Percentiles rank a stretch among this genome's conserved stretches.
Evolutionary conservation across 345 rosid species (phyloP).

Genomic region (Nasturtium officinale): DNA sequence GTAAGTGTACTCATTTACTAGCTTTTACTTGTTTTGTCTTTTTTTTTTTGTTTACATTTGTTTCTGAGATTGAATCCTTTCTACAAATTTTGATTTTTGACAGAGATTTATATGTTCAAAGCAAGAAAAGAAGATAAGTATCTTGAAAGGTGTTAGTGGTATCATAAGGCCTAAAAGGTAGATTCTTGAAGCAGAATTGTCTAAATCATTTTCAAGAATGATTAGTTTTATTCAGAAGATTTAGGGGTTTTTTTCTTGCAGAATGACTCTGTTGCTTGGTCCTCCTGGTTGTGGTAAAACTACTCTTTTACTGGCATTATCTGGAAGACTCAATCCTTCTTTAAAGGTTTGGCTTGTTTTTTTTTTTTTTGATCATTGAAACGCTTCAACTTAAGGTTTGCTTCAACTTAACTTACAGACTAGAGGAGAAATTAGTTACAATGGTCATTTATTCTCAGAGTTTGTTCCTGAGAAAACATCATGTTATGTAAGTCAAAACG

Average conservation of each 20-base stretch:
- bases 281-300: slow-evolving; percentile 75
- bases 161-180: slow-evolving; percentile 53
- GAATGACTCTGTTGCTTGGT: slow-evolving; percentile 66
- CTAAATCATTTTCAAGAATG: not conserved
- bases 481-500: slow-evolving; percentile 67
- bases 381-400: too few species aligned
- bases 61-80: too few species aligned
- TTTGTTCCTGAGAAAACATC: slow-evolving; percentile 66
- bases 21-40: not conserved
- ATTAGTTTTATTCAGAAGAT: not conserved
- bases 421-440: slow-evolving; percentile 58
- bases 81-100: slow-evolving; percentile 16
- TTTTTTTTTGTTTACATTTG: not conserved
- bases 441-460: slow-evolving; percentile 58
- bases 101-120: slow-evolving; percentile 34
- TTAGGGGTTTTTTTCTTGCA: slow-evolving; percentile 29
- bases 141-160: slow-evolving; percentile 65
- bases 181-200: not conserved
- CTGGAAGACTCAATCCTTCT: slow-evolving; percentile 55
- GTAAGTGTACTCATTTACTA: slow-evolving; percentile 32
- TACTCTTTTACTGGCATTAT: slow-evolving; percentile 55
- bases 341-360: slow-evolving; percentile 64
- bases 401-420: too few species aligned
- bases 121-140: slow-evolving; percentile 48
- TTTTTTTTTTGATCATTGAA: too few species aligned